These are phyloP conservation scores for Zygotorulaspora mrakii DNA, from an alignment of 1,139 yeast species.

Conservation along the genomic window DNA sequence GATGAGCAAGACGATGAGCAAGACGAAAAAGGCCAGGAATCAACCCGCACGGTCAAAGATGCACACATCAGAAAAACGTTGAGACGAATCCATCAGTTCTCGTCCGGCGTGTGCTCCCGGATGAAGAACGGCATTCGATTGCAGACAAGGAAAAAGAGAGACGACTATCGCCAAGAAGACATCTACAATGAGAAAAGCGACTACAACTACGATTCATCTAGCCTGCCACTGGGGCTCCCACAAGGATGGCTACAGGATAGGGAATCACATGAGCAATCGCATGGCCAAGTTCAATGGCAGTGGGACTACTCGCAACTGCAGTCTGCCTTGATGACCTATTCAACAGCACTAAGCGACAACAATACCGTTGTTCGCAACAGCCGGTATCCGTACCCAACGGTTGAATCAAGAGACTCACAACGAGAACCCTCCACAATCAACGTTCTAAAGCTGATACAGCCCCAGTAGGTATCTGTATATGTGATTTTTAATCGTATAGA, in stretches of 20 bases:
- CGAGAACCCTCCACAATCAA: constrained; percentile 12
- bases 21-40: not conserved
- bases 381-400: constrained; percentile 3
- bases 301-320: constrained; percentile 6
- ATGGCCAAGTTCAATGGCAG: not conserved
- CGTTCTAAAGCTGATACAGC: constrained; percentile 9
- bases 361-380: constrained; percentile 13
- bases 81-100: constrained; percentile 3
- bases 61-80: constrained; percentile 1
- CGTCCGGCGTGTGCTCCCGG: constrained; percentile 5
- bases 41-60: not conserved
- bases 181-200: not conserved
- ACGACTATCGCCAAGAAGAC: not conserved
- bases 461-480: not conserved
- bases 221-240: not conserved
- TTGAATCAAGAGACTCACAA: constrained; percentile 1
- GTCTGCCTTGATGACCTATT: constrained; percentile 6
- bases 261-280: too few relatives aligned
- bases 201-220: not conserved
- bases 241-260: too few relatives aligned
- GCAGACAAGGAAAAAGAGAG: not conserved
- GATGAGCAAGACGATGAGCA: not conserved
- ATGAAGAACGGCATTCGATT: constrained; percentile 7
- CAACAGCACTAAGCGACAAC: constrained; percentile 8
- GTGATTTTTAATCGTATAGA: constrained; percentile 6